phyloP scores from a whole-genome alignment of 2,329 filamentous ascomycete species.

The Apiospora malaysiana region DNA sequence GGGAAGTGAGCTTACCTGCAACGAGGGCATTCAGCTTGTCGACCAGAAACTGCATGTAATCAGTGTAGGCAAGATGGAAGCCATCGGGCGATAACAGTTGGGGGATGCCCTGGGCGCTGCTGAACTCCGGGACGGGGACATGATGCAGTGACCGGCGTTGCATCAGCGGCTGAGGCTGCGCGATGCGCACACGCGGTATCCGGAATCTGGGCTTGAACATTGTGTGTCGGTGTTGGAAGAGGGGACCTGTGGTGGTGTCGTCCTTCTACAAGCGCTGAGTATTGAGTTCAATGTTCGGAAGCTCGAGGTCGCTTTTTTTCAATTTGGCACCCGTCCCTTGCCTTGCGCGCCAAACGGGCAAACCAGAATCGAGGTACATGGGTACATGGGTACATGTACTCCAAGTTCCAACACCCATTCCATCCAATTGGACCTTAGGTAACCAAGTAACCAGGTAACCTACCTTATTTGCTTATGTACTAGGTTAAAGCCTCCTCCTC shows the following conservation, averaged over 20 bases:
- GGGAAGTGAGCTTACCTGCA: slow-evolving; percentile 61
- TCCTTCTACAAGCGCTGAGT: slow-evolving; percentile 16
- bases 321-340: slow-evolving; percentile 10
- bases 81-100: slow-evolving; percentile 72
- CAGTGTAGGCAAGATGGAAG: slow-evolving; percentile 79
- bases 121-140: slow-evolving; percentile 52
- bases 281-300: slow-evolving; percentile 2
- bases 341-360: no score
- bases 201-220: slow-evolving; percentile 63
- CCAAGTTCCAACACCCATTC: neutral
- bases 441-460: no score
- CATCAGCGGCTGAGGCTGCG: slow-evolving; percentile 39
- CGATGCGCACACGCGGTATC: slow-evolving; percentile 51
- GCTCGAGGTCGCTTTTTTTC: slow-evolving; percentile 16
- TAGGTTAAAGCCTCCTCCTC: neutral
- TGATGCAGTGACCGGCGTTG: slow-evolving; percentile 52
- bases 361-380: neutral
- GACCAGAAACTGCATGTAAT: slow-evolving; percentile 78
- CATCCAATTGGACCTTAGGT: neutral
- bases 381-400: neutral
- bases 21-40: slow-evolving; percentile 78
- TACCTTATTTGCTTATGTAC: no score
- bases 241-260: neutral
- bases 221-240: slow-evolving; percentile 33
- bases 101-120: slow-evolving; percentile 57